Evolutionary conservation across 768 basidiomycete species (phyloP), one percentile per base, ranked within the genome.

Genomic region (Pulveroboletus sp.): DNA sequence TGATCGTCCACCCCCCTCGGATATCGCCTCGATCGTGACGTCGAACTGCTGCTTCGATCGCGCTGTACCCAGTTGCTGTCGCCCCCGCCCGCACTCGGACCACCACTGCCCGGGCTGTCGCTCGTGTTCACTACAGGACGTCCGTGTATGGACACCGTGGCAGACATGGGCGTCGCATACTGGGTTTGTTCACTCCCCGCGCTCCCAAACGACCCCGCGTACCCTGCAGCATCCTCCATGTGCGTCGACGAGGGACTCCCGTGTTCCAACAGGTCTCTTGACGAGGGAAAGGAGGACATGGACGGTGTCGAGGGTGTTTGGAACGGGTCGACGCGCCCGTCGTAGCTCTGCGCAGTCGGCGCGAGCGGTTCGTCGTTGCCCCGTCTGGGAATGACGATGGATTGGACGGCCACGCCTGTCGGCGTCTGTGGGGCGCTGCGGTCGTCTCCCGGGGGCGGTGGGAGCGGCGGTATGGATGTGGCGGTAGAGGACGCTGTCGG

Each of bases 1-100:
- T 64, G 62, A 45, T 86, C 85, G 57, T 81, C 79, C 4, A 75
- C 73, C 0, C 72, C 75, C 22, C 19, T 51, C n/a, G 71, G 72
- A 34, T 73, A 73, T 27, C 73, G 76, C 45, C 71, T 73, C 5
- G 78, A 77, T 50, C 82, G 81, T 36, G 68, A 70, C 61, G 74
- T 71, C 41, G 68, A 65, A 24, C 71, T 67, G 52, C 73, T 67
- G 24, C 70, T 65, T 23, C 71, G 66, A 19, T 63, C 64, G 35
- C 63, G 58, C 22, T 58, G 63, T 40, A 49, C 16, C 1, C 56
- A 62, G 34, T 62, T 58, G 3, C 12, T 35, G 24, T 48, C 43
- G n/a, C 11, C 3, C 10, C 2, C 5, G 14, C 24, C 23, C 24
- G 19, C 8, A 9, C 42, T 35, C 2, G 53, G 6, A 20, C 12